Base-by-base conservation (phyloP, 768 basidiomycete genomes). In the Boletellus ananiceps region DNA sequence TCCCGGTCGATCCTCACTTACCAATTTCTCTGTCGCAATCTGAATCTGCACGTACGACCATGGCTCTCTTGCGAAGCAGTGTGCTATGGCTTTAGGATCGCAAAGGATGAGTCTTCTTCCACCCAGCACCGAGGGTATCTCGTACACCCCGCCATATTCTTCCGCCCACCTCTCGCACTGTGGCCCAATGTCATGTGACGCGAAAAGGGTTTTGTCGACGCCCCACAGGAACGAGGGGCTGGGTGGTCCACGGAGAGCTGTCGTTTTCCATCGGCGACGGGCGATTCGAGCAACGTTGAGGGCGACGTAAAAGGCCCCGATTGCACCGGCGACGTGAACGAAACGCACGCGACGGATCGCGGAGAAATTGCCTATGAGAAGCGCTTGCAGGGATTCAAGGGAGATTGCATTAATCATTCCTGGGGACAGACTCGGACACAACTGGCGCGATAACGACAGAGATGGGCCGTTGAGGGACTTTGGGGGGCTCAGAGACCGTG, bases 61-160 rank as follows among this genome's bases (percentile, higher is more conserved):
- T 0, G 79, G 76, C 44, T 82, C 81, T 47, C 64, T 70, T 0
- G 74, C 66, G 49, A 72, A 79, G 37, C 79, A 71, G 52, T 83
- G 78, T 0, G 73, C 68, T 18, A 77, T 62, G 79, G 59, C 80
- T 60, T 73, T 78, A 2, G 75, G 72, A 44, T 79, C 78, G 42
- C 69, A 67, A 6, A 81, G 49, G 4, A 25, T 4, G 23, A 25
- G 23, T 25, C 23, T 25, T 25, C 23, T 25, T 25, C 23, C 23
- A 5, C 23, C 23, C 23, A 25, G 23, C 23, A 7, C 6, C 6
- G 23, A 25, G 23, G 23, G 23, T 25, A 25, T 7, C 6, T 25
- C 23, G 6, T 25, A 25, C 23, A 70, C 76, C 1, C 71, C 51
- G 0, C 82, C 81, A 35, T 79, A 78, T 44, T 74, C 53, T 12